phyloP scores from a whole-genome alignment of 2,329 filamentous ascomycete species.

The Hortaea werneckii region DNA sequence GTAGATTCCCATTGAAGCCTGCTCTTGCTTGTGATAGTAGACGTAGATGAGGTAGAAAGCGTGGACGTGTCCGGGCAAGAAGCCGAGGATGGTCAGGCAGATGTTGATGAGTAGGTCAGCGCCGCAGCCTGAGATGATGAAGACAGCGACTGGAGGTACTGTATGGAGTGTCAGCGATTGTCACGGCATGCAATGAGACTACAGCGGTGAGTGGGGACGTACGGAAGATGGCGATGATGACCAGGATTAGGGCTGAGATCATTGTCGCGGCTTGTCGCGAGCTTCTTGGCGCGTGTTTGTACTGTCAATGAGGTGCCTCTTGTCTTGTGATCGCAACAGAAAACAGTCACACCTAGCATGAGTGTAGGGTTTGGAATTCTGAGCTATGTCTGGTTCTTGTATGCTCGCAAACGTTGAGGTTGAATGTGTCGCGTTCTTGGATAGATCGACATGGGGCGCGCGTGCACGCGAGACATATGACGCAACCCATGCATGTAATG shows the following conservation, averaged over 20 bases:
- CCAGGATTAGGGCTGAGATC: slow-evolving; percentile 27
- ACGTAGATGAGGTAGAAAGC: slow-evolving; percentile 57
- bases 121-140: slow-evolving; percentile 40
- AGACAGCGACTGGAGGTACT: slow-evolving; percentile 41
- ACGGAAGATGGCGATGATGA: slow-evolving; percentile 38
- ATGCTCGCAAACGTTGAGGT: no score
- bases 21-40: slow-evolving; percentile 65
- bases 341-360: no score
- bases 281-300: no score
- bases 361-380: no score
- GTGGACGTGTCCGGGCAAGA: slow-evolving; percentile 50
- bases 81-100: slow-evolving; percentile 40
- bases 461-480: no score
- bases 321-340: no score
- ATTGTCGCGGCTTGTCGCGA: neutral
- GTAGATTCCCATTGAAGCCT: slow-evolving; percentile 48
- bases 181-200: neutral
- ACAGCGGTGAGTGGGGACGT: slow-evolving; percentile 7
- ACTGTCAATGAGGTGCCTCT: no score
- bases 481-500: no score
- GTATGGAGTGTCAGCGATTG: slow-evolving; percentile 1
- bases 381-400: no score
- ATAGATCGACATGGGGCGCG: no score
- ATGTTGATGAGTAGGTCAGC: slow-evolving; percentile 35
- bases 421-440: no score